Evolutionary conservation across 2,329 filamentous ascomycete species (phyloP).

Genomic region (Periconia macrospinosa): DNA sequence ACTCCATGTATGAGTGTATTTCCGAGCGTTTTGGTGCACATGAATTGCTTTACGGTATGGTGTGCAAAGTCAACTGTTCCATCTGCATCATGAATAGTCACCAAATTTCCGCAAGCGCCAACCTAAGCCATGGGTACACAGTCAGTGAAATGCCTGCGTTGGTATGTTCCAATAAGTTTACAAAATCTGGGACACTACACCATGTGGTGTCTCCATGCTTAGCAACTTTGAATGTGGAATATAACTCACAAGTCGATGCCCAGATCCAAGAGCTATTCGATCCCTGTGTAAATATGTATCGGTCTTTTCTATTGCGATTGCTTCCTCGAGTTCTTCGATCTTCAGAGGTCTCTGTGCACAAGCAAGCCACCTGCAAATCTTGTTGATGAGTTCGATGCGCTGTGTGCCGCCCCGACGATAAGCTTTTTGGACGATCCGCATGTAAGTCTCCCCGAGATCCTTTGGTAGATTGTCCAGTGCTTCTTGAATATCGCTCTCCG

Average conservation of each 20-base stretch:
- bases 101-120: conserved; percentile 13
- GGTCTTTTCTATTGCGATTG: conserved; percentile 8
- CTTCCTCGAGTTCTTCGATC: conserved; percentile 23
- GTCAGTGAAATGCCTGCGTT: no score
- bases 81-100: conserved; percentile 8
- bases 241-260: conserved; percentile 6
- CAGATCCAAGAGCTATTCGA: conserved; percentile 4
- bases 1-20: background rate
- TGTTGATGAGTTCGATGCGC: conserved; percentile 9
- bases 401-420: background rate
- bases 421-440: conserved; percentile 14
- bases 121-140: no score
- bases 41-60: conserved; percentile 18
- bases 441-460: conserved; percentile 28
- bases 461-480: conserved; percentile 26
- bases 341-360: conserved; percentile 17
- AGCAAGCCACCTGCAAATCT: conserved; percentile 17
- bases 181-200: no score
- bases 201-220: no score
- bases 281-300: conserved; percentile 12
- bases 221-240: no score
- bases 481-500: conserved; percentile 22
- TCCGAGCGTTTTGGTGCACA: background rate
- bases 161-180: no score
- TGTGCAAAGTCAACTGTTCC: conserved; percentile 15